Conservation (phyloP, 2,329 filamentous ascomycete genomes). For the Phaeosphaeria sp. region DNA sequence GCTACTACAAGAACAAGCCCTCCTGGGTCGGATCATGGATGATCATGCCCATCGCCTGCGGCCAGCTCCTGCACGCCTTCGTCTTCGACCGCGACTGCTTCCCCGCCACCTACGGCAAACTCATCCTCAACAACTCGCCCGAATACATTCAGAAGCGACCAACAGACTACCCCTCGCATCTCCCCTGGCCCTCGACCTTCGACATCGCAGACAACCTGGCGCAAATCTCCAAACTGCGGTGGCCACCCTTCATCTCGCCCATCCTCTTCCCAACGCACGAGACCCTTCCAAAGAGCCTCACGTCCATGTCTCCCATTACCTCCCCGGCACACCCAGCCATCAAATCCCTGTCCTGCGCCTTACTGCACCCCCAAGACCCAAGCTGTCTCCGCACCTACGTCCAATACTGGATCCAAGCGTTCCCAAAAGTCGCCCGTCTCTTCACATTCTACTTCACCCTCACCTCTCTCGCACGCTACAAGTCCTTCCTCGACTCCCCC, state of each 20-base stretch:
- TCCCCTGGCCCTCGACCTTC: slow-evolving; percentile 77
- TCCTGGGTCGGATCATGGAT: slow-evolving; percentile 66
- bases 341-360: slow-evolving; percentile 83
- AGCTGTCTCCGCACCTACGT: slow-evolving; percentile 88
- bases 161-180: slow-evolving; percentile 67
- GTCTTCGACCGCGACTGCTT: slow-evolving; percentile 61
- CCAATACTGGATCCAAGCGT: slow-evolving; percentile 84
- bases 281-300: slow-evolving; percentile 70
- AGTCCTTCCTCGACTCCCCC: slow-evolving; percentile 72
- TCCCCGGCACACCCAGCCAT: slow-evolving; percentile 87
- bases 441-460: slow-evolving; percentile 77
- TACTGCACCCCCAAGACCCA: slow-evolving; percentile 85
- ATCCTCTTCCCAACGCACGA: slow-evolving; percentile 78
- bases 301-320: slow-evolving; percentile 76
- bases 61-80: slow-evolving; percentile 59
- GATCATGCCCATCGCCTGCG: slow-evolving; percentile 58
- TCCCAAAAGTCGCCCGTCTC: slow-evolving; percentile 79
- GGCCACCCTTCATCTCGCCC: slow-evolving; percentile 88
- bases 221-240: slow-evolving; percentile 79
- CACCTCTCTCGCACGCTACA: slow-evolving; percentile 73
- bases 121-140: slow-evolving; percentile 74
- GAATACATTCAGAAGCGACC: slow-evolving; percentile 81
- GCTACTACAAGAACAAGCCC: slow-evolving; percentile 70
- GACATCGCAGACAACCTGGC: slow-evolving; percentile 83
- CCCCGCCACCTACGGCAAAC: slow-evolving; percentile 65